Evolutionary conservation across 345 rosid species (phyloP).

Genomic region (Kernera saxatilis): DNA sequence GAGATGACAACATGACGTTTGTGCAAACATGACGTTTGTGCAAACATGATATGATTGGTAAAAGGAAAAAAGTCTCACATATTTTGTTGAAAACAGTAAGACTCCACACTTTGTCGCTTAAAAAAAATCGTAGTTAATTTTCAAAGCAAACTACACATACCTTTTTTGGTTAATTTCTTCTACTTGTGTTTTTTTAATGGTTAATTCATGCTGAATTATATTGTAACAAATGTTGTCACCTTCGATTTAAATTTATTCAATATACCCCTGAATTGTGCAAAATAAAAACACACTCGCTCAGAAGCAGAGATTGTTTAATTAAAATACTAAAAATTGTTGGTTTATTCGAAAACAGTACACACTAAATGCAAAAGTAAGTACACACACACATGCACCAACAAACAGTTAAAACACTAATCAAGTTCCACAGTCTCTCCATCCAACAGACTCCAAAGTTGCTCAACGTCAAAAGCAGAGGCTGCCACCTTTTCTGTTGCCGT

Average conservation of each 20-base stretch:
- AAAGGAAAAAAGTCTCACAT: not conserved
- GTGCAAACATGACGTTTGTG: not conserved
- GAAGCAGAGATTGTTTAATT: no score
- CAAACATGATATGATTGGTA: not conserved
- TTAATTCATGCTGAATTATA: no score
- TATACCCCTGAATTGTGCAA: no score
- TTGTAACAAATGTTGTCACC: no score
- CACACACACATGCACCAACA: not conserved
- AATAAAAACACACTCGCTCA: no score
- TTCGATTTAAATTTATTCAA: no score
- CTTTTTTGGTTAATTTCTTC: no score
- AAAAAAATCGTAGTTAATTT: not conserved
- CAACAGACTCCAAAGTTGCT: constrained; percentile 28
- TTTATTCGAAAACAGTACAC: not conserved
- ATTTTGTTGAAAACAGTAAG: not conserved
- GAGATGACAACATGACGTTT: not conserved
- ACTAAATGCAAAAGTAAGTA: not conserved
- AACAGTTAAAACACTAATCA: not conserved
- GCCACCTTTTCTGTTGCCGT: not conserved
- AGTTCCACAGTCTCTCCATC: constrained; percentile 15
- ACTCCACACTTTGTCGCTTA: not conserved
- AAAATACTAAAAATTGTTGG: no score
- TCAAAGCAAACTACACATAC: not conserved
- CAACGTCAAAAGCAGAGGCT: constrained; percentile 14
- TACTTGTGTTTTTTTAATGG: no score